phyloP scores from a whole-genome alignment of 2,329 filamentous ascomycete genomes.

The Knufia fluminis region DNA sequence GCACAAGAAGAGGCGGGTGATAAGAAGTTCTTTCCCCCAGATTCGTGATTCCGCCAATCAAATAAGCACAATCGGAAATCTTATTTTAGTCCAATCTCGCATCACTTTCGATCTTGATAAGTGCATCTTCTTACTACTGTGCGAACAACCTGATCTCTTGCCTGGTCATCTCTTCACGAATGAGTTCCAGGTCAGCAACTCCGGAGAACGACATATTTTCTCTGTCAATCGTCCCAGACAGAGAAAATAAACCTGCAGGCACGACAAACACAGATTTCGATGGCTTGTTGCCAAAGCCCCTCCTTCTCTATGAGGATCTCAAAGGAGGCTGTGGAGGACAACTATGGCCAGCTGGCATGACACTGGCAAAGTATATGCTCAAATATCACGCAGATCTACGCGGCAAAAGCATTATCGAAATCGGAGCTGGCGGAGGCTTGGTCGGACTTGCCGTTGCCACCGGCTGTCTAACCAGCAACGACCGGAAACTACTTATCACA shows the following conservation, averaged over 20 bases:
- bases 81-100: too few relatives aligned
- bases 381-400: constrained; percentile 16
- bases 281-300: constrained; percentile 56
- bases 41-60: too few relatives aligned
- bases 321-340: constrained; percentile 83
- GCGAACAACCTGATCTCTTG: neutral
- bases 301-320: constrained; percentile 77
- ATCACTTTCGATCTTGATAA: too few relatives aligned
- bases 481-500: constrained; percentile 59
- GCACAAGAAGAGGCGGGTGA: too few relatives aligned
- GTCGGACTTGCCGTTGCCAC: constrained; percentile 58
- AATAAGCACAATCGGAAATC: too few relatives aligned
- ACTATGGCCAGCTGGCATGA: constrained; percentile 88
- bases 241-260: constrained; percentile 42
- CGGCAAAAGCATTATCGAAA: constrained; percentile 58
- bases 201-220: constrained; percentile 28
- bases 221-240: constrained; percentile 47
- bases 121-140: too few relatives aligned
- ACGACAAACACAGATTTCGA: constrained; percentile 56
- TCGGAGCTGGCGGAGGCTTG: constrained; percentile 84
- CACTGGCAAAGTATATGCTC: constrained; percentile 77
- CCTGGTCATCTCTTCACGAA: constrained; percentile 1
- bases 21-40: too few relatives aligned
- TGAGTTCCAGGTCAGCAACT: constrained; percentile 21
- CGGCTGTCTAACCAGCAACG: constrained; percentile 43